Evolutionary conservation across 1,284 basidiomycete genomes (phyloP).

Genomic region (Moesziomyces globuligerus): DNA sequence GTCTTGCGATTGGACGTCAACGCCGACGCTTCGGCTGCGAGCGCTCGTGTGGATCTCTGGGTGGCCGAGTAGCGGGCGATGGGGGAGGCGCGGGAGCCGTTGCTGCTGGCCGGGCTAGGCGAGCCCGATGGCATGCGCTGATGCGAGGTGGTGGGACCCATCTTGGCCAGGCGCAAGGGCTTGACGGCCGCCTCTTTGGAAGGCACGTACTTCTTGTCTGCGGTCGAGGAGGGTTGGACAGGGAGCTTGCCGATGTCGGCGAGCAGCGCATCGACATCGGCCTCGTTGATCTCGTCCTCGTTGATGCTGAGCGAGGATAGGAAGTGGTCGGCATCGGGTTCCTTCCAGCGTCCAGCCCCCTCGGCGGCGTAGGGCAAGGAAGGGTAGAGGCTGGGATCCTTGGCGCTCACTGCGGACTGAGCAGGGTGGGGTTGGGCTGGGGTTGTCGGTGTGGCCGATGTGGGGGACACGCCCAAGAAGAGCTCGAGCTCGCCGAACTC

Average conservation of each 20-base stretch:
- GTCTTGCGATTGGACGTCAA: constrained; percentile 47
- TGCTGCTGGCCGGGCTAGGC: constrained; percentile 12
- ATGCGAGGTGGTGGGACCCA: constrained; percentile 41
- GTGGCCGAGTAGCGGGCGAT: constrained; percentile 45
- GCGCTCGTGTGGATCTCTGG: constrained; percentile 42
- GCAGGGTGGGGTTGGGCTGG: constrained; percentile 37
- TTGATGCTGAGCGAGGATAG: constrained; percentile 54
- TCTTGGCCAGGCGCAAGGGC: constrained; percentile 57
- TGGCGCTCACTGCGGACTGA: constrained; percentile 38
- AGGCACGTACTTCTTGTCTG: constrained; percentile 43
- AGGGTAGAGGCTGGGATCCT: constrained; percentile 47
- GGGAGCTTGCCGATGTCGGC: constrained; percentile 28
- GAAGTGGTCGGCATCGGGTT: constrained; percentile 58
- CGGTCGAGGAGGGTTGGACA: constrained; percentile 5
- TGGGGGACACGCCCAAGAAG: constrained; percentile 52
- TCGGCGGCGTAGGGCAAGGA: constrained; percentile 47
- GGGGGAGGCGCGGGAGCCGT: constrained; percentile 23
- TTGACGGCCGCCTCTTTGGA: constrained; percentile 51
- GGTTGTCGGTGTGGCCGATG: constrained; percentile 2
- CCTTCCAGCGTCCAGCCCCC: constrained; percentile 46
- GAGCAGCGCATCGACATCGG: constrained; percentile 51
- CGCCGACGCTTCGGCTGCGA: constrained; percentile 58
- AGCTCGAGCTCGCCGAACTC: constrained; percentile 64
- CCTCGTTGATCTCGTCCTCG: constrained; percentile 52
- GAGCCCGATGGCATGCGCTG: constrained; percentile 18